Conservation (phyloP, 1,139 yeast genomes). For the Magnusiomyces tetraspermus region DNA sequence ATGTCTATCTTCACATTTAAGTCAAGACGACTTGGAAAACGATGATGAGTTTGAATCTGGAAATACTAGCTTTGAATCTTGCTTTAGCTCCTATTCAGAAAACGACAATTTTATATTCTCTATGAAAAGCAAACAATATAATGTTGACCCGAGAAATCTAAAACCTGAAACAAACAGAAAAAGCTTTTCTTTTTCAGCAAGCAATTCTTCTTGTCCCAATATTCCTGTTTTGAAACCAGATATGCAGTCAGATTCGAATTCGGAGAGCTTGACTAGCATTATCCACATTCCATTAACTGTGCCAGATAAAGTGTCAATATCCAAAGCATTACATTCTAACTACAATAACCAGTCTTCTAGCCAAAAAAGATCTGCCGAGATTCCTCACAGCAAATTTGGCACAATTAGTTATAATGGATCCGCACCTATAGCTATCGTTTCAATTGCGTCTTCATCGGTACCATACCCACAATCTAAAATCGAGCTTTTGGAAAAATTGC, state of each 20-base stretch:
- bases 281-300: conserved; percentile 26
- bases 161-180: neutral
- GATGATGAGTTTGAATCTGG: too few relatives aligned
- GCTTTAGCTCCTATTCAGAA: too few relatives aligned
- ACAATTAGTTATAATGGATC: neutral
- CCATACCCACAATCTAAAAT: conserved; percentile 28
- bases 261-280: neutral
- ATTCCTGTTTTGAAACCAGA: too few relatives aligned
- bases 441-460: conserved; percentile 28
- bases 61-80: too few relatives aligned
- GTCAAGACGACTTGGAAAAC: too few relatives aligned
- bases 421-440: conserved; percentile 28
- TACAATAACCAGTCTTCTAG: too few relatives aligned
- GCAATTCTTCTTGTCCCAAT: neutral
- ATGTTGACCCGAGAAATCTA: neutral
- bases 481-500: conserved; percentile 22
- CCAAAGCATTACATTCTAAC: neutral
- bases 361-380: too few relatives aligned
- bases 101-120: neutral
- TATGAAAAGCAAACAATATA: neutral
- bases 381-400: too few relatives aligned
- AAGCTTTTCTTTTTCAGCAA: neutral
- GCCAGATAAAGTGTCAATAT: neutral
- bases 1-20: too few relatives aligned
- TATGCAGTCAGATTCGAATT: too few relatives aligned